Conservation (phyloP, 1,139 yeast species). For the Petasospora rhodanensis region DNA sequence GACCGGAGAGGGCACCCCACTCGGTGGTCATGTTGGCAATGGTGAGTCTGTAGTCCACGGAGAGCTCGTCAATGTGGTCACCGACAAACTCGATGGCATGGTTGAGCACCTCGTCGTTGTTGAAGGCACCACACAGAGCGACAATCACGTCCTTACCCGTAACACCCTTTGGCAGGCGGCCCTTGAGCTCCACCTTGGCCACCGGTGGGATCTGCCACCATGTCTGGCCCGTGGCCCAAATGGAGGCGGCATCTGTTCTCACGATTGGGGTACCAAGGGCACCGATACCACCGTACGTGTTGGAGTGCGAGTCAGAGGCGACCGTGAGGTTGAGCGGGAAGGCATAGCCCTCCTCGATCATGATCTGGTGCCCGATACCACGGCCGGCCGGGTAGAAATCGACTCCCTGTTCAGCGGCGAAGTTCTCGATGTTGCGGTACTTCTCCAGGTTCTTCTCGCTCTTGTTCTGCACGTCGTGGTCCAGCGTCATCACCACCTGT, state of each 20-base stretch:
- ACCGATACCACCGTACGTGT: constrained; percentile 97
- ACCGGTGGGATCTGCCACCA: constrained; percentile 99
- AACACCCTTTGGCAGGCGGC: constrained; percentile 77
- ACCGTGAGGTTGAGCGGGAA: constrained; percentile 91
- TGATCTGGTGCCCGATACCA: constrained; percentile 98
- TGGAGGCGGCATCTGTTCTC: constrained; percentile 97
- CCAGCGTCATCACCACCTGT: constrained; percentile 93
- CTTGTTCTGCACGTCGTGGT: constrained; percentile 96
- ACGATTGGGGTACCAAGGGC: constrained; percentile 96
- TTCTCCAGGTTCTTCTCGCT: constrained; percentile 81
- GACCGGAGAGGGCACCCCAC: constrained; percentile 98
- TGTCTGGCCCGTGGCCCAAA: constrained; percentile 99
- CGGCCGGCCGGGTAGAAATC: constrained; percentile 98
- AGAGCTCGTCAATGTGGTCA: constrained; percentile 66
- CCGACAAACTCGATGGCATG: constrained; percentile 98
- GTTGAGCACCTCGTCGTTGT: constrained; percentile 92
- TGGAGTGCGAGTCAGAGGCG: constrained; percentile 96
- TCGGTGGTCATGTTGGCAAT: constrained; percentile 99
- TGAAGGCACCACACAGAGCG: constrained; percentile 90
- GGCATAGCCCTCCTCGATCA: constrained; percentile 98
- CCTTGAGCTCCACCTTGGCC: constrained; percentile 84
- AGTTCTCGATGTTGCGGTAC: constrained; percentile 80
- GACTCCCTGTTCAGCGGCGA: constrained; percentile 87
- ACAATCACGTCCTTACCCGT: constrained; percentile 97
- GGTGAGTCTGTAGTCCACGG: constrained; percentile 89